A percentile compares a stretch with the other conserved stretches of the same genome.
These are phyloP conservation scores for Uronychia binucleata DNA, from an alignment of 73 alveolate genomes.

Conservation along the genomic window DNA sequence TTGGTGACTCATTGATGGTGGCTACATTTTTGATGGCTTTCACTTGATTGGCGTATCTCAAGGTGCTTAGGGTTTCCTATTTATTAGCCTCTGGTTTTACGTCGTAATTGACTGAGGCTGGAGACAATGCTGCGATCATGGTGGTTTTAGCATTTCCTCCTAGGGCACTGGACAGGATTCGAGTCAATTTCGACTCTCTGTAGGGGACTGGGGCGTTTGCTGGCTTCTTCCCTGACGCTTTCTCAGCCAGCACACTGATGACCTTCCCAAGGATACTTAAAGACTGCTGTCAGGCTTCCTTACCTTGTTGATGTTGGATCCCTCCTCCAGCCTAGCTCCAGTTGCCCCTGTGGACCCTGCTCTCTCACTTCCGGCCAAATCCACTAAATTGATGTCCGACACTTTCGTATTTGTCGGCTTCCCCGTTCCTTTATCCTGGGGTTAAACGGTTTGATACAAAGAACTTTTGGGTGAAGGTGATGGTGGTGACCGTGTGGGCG, in stretches of 20 bases:
- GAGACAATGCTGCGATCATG: slow-evolving; percentile 88
- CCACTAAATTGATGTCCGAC: slow-evolving; percentile 87
- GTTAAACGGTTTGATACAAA: too few relatives aligned
- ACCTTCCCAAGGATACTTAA: slow-evolving; percentile 80
- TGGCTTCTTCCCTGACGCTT: slow-evolving; percentile 68
- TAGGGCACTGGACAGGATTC: slow-evolving; percentile 80
- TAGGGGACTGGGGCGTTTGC: slow-evolving; percentile 74
- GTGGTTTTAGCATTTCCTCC: slow-evolving; percentile 92
- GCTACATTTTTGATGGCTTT: slow-evolving; percentile 94
- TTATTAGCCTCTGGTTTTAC: not conserved
- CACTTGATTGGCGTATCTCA: slow-evolving; percentile 93
- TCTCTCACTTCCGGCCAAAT: slow-evolving; percentile 95
- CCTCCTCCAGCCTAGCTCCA: slow-evolving; percentile 85
- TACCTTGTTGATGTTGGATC: slow-evolving; percentile 75
- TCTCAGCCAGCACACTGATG: slow-evolving; percentile 78
- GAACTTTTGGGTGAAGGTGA: slow-evolving; percentile 41
- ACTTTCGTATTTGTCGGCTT: slow-evolving; percentile 68
- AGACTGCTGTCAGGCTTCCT: too few relatives aligned
- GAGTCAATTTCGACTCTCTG: slow-evolving; percentile 81
- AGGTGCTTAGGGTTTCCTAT: slow-evolving; percentile 77
- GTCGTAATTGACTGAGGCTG: slow-evolving; percentile 83
- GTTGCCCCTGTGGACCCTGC: slow-evolving; percentile 91
- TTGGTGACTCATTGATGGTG: slow-evolving; percentile 88
- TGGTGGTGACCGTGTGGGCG: slow-evolving; percentile 69
- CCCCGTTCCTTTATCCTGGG: slow-evolving; percentile 40